Percentiles rank a stretch among this genome's conserved stretches.
These are phyloP conservation scores for Miscanthus lutarioriparius DNA, from an alignment of 176 grass and related monocot genomes.

Conservation along the genomic window DNA sequence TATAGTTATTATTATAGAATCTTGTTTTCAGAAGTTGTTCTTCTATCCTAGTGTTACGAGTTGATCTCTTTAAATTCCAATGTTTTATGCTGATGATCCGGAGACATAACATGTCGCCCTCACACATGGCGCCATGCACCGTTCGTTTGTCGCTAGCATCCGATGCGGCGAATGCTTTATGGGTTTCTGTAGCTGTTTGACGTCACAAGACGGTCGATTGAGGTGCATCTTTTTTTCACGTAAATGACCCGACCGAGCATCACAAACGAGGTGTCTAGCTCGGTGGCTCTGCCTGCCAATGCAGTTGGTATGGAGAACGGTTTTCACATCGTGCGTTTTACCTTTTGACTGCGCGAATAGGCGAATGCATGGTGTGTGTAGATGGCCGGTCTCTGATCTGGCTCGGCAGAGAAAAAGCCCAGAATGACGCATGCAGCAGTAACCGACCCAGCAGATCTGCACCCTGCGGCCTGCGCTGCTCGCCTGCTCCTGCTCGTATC, in stretches of 20 bases:
- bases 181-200: constrained; percentile 3
- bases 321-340: constrained; percentile 7
- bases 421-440: constrained; percentile 4
- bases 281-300: background rate
- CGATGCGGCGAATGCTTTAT: background rate
- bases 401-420: constrained; percentile 28
- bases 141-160: background rate
- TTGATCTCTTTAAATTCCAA: too few species aligned
- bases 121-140: background rate
- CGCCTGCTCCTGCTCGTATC: background rate
- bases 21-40: too few species aligned
- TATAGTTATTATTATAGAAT: too few species aligned
- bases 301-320: background rate
- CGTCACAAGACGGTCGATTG: background rate
- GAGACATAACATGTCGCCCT: too few species aligned
- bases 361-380: background rate
- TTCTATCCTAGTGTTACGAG: too few species aligned
- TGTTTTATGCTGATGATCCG: too few species aligned
- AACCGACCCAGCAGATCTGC: constrained; percentile 35
- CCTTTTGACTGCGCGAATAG: constrained; percentile 19
- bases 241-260: background rate
- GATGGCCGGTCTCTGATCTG: background rate
- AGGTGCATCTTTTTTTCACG: background rate
- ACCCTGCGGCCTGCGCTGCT: background rate
- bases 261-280: background rate